These are phyloP conservation scores for Rhodomyrtus tomentosa DNA, from an alignment of 345 rosid species.

Conservation along the genomic window DNA sequence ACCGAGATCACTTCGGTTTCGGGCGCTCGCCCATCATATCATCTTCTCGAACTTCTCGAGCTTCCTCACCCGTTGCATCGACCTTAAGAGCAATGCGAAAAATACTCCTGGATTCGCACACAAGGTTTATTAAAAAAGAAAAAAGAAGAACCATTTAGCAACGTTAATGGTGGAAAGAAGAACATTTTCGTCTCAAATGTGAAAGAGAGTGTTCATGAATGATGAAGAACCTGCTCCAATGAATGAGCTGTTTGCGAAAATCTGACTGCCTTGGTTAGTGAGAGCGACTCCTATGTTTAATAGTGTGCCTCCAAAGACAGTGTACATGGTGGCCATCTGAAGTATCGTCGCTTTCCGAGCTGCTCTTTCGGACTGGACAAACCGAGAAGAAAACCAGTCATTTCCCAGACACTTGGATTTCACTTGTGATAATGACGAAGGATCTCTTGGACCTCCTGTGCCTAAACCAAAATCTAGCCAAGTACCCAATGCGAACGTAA, in stretches of 20 bases:
- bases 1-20: neutral
- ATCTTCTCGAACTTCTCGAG: constrained; percentile 91
- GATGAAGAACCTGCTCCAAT: constrained; percentile 57
- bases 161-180: neutral
- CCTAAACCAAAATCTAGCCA: neutral
- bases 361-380: constrained; percentile 76
- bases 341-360: constrained; percentile 72
- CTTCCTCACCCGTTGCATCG: constrained; percentile 70
- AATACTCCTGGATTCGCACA: constrained; percentile 51
- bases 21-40: constrained; percentile 30
- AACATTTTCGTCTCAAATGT: neutral
- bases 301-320: constrained; percentile 72
- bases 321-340: constrained; percentile 90
- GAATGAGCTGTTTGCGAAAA: constrained; percentile 68
- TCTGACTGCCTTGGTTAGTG: constrained; percentile 48
- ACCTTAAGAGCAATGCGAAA: constrained; percentile 40
- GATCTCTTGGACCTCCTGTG: neutral
- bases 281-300: constrained; percentile 78
- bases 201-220: neutral
- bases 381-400: neutral
- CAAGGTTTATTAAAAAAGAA: neutral
- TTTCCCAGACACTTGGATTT: neutral
- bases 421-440: neutral
- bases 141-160: neutral
- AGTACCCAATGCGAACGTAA: neutral